Base-by-base conservation (phyloP, 495 filamentous ascomycete species). In the Lineolata rhizophorae region DNA sequence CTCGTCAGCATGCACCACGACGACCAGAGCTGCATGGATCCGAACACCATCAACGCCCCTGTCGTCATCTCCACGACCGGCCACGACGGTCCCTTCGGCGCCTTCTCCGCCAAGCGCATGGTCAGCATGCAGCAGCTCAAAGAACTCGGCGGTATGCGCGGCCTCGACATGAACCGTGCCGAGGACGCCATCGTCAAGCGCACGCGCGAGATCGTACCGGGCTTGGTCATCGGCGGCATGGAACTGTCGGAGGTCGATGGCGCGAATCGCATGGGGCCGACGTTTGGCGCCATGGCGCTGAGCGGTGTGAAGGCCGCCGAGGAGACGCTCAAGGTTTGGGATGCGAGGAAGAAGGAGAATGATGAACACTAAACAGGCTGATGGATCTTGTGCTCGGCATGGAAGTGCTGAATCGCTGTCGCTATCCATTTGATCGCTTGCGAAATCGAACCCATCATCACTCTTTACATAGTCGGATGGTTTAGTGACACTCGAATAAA, bases 11-110 rank as follows among this genome's bases (percentile, higher is more conserved):
- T 87, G 60, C 78, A 92, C 54, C 82, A 91, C 50, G 77, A 83
- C 51, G 79, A 84, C 55, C 80, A 87, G 58, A 74, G 65, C 37
- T 87, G 80, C 72, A 90, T 87, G 79, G 82, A 92, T 52, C 82
- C 82, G 39, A 92, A 83, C 64, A 90, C 81, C 49, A 83, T 92
- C 63, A 90, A 90, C 48, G 76, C 78, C 2, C 78, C 81, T 2
- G 50, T 92, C 35, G 58, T 87, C 39, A 74, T 92, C 53, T 76
- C 69, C 35, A 90, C 81, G 25, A 90, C 82, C 6, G 82, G 82
- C 20, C 82, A 92, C 42, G 82, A 92, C 39, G 82, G 79, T 4
- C 82, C 82, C 10, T 85, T 85, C 47, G 82, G 82, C 35, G 82
- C 82, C 25, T 92, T 92, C 64, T 68, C 59, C 37, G 80, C 74